These are phyloP conservation scores for Alnus glutinosa DNA, from an alignment of 306 rosid genomes.

Conservation along the genomic window DNA sequence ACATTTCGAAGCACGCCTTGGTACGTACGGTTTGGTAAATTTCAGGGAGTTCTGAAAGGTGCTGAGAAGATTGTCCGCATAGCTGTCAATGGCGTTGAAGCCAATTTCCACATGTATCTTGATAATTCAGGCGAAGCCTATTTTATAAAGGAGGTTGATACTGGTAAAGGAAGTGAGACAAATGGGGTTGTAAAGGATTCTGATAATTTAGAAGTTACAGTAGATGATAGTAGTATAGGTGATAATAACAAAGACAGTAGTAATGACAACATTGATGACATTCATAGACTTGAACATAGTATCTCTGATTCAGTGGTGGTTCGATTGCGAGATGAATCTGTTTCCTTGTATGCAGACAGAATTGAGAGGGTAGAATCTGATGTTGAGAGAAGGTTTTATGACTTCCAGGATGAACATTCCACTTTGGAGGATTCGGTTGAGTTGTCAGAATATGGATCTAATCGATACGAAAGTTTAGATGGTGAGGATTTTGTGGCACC, in stretches of 20 bases:
- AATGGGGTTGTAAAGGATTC: constrained; percentile 40
- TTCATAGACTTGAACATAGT: constrained; percentile 60
- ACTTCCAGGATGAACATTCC: constrained; percentile 65
- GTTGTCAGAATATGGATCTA: constrained; percentile 60
- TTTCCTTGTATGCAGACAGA: constrained; percentile 25
- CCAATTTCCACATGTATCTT: constrained; percentile 88
- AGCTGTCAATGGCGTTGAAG: constrained; percentile 75
- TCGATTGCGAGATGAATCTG: constrained; percentile 41
- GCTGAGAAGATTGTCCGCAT: constrained; percentile 76
- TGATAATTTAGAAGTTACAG: constrained; percentile 25
- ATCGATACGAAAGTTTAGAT: constrained; percentile 53
- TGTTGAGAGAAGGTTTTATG: constrained; percentile 61
- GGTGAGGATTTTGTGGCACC: constrained; percentile 58
- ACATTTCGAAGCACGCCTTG: constrained; percentile 89
- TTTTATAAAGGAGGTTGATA: constrained; percentile 71
- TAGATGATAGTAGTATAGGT: constrained; percentile 22
- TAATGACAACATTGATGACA: constrained; percentile 23
- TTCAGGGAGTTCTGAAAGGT: constrained; percentile 95
- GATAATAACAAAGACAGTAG: constrained; percentile 27
- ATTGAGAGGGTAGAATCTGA: constrained; percentile 62
- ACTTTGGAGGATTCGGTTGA: constrained; percentile 66
- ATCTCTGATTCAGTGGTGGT: constrained; percentile 61
- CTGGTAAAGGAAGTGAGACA: constrained; percentile 39
- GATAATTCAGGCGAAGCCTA: constrained; percentile 96
- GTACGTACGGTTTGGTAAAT: constrained; percentile 95